These are phyloP conservation scores for Malassezia sp. DNA, from an alignment of 1,284 basidiomycete species.

Conservation along the genomic window DNA sequence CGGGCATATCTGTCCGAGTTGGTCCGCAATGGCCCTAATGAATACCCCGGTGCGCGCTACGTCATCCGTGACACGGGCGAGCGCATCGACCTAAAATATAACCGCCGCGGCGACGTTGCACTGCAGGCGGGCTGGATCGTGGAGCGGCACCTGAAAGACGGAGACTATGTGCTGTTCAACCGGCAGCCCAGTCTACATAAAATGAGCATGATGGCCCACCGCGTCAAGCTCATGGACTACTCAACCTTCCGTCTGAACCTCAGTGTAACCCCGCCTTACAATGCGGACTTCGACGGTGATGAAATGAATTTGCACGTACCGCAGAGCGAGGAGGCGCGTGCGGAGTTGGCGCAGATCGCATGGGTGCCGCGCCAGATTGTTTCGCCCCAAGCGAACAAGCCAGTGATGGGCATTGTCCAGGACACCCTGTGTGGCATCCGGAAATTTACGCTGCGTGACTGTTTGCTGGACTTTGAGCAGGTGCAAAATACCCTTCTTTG, in stretches of 20 bases:
- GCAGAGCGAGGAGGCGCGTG: slow-evolving; percentile 96
- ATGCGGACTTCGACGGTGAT: slow-evolving; percentile 77
- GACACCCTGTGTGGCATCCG: slow-evolving; percentile 95
- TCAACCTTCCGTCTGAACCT: slow-evolving; percentile 97
- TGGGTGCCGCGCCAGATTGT: slow-evolving; percentile 99
- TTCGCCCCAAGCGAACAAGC: slow-evolving; percentile 98
- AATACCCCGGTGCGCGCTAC: slow-evolving; percentile 92
- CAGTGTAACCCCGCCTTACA: slow-evolving; percentile 57
- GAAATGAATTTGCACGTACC: slow-evolving; percentile 97
- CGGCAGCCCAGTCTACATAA: slow-evolving; percentile 97
- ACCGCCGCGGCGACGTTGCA: slow-evolving; percentile 76
- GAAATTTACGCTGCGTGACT: slow-evolving; percentile 87
- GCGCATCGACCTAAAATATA: slow-evolving; percentile 87
- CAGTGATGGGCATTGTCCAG: slow-evolving; percentile 99
- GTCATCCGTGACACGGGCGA: slow-evolving; percentile 96
- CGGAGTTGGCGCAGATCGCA: slow-evolving; percentile 91
- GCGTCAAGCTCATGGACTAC: slow-evolving; percentile 94
- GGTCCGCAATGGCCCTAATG: slow-evolving; percentile 88
- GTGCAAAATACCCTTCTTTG: slow-evolving; percentile 93
- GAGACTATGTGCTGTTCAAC: slow-evolving; percentile 85
- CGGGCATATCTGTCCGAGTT: slow-evolving; percentile 86
- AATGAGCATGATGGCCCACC: slow-evolving; percentile 99
- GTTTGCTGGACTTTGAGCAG: slow-evolving; percentile 41
- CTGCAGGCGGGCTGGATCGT: slow-evolving; percentile 98
- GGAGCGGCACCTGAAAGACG: slow-evolving; percentile 90